A percentile compares a stretch with the other conserved stretches of the same genome.
phyloP scores from a whole-genome alignment of 768 basidiomycete genomes.

The Suillus subaureus region DNA sequence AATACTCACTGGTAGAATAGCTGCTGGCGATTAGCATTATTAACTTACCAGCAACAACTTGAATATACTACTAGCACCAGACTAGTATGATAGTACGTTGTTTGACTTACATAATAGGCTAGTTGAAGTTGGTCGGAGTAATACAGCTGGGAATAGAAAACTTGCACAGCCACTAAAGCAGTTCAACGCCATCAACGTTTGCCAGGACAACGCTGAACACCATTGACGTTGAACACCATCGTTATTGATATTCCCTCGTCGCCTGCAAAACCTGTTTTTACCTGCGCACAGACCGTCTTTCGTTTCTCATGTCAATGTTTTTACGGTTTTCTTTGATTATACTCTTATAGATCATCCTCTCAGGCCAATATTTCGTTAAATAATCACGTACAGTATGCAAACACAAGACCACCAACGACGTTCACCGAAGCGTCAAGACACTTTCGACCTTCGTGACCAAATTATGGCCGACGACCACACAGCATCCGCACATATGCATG shows the following conservation, averaged over 20 bases:
- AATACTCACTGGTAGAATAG: too few relatives aligned
- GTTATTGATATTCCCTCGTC: neutral
- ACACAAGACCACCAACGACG: constrained; percentile 29
- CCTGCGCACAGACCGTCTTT: neutral
- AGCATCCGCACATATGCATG: constrained; percentile 46
- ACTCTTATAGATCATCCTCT: neutral
- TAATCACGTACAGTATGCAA: constrained; percentile 20
- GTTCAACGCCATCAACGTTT: neutral
- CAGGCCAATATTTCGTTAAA: constrained; percentile 2
- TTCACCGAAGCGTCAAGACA: constrained; percentile 51
- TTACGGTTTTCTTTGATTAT: neutral
- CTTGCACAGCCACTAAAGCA: constrained; percentile 1
- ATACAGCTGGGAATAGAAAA: neutral
- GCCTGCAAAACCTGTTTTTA: neutral
- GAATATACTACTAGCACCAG: too few relatives aligned
- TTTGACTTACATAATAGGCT: too few relatives aligned
- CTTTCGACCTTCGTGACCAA: constrained; percentile 72
- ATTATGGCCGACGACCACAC: constrained; percentile 54
- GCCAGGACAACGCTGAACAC: constrained; percentile 1
- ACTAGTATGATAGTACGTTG: too few relatives aligned
- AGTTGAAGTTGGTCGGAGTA: too few relatives aligned
- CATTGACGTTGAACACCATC: neutral
- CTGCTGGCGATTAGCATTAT: too few relatives aligned
- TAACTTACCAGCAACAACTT: too few relatives aligned
- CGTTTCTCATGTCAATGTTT: neutral